These are phyloP conservation scores for Melastoma candidum DNA, from an alignment of 441 rosid genomes.

Conservation along the genomic window DNA sequence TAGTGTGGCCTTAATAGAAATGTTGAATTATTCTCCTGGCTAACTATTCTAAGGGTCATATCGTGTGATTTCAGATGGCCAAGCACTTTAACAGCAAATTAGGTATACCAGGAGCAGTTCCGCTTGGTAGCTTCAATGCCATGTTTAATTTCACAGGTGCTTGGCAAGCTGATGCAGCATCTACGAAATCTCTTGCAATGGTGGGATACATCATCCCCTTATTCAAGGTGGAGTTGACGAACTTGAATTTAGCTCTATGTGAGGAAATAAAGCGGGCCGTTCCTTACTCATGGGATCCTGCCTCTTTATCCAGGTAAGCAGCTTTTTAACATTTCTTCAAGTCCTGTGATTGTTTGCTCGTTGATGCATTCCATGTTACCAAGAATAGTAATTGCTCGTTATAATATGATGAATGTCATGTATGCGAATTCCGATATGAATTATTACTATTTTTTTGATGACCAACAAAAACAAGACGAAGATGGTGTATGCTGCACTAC, in stretches of 20 bases:
- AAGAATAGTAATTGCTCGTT: too few species aligned
- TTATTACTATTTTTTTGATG: too few species aligned
- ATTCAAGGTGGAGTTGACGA: slow-evolving; percentile 34
- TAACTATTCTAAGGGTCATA: slow-evolving; percentile 5
- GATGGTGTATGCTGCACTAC: too few species aligned
- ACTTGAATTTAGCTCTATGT: slow-evolving; percentile 28
- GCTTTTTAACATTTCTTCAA: background rate
- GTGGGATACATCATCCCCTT: slow-evolving; percentile 52
- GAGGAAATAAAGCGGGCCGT: slow-evolving; percentile 55
- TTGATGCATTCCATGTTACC: too few species aligned
- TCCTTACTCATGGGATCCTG: slow-evolving; percentile 75
- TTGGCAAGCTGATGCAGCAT: slow-evolving; percentile 63
- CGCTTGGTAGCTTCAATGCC: slow-evolving; percentile 72
- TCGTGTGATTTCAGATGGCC: slow-evolving; percentile 53
- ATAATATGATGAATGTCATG: too few species aligned
- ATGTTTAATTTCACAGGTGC: slow-evolving; percentile 71
- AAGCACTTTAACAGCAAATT: slow-evolving; percentile 42
- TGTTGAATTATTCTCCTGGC: background rate
- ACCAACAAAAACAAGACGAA: too few species aligned
- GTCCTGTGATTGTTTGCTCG: slow-evolving; percentile 6
- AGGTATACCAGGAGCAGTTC: slow-evolving; percentile 47
- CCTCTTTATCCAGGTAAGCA: slow-evolving; percentile 55
- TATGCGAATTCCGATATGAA: too few species aligned
- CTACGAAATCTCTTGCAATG: slow-evolving; percentile 62
- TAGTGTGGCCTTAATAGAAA: background rate